These are phyloP conservation scores for Ettlia oleoabundans DNA, from an alignment of 139 green algal species.

Conservation along the genomic window DNA sequence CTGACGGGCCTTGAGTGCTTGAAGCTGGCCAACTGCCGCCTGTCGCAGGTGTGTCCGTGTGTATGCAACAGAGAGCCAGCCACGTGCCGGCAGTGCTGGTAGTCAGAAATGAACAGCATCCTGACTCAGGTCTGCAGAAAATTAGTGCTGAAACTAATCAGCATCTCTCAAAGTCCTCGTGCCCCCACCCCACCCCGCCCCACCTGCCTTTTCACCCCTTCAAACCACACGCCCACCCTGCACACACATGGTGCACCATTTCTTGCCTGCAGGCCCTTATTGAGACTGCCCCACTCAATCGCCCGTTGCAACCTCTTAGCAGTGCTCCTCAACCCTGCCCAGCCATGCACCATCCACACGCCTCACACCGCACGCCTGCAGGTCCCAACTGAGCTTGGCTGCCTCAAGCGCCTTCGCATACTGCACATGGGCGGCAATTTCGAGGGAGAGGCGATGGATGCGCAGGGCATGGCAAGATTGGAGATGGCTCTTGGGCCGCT, in stretches of 20 bases:
- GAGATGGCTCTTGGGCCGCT: constrained; percentile 2
- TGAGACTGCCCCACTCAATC: too few relatives aligned
- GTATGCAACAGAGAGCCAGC: background rate
- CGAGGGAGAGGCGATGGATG: background rate
- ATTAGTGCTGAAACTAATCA: too few relatives aligned
- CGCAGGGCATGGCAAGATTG: background rate
- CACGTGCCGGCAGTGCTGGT: background rate
- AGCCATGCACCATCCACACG: too few relatives aligned
- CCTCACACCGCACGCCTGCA: too few relatives aligned
- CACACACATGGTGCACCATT: too few relatives aligned
- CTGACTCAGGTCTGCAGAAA: too few relatives aligned
- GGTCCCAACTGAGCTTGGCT: constrained; percentile 1
- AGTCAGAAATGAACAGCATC: too few relatives aligned
- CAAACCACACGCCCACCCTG: too few relatives aligned
- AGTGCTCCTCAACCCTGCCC: background rate
- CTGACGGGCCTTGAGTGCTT: constrained; percentile 25
- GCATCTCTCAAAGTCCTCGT: too few relatives aligned
- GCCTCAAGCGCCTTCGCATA: constrained; percentile 18
- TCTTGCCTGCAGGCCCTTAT: too few relatives aligned
- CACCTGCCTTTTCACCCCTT: too few relatives aligned
- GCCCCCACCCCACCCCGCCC: too few relatives aligned
- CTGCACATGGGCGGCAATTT: constrained; percentile 36
- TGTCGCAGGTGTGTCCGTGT: background rate
- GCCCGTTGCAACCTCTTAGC: background rate
- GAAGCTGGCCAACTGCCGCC: constrained; percentile 32